Evolutionary conservation across 768 basidiomycete species (phyloP), one percentile per base, ranked within the genome.

Genomic region (Strobilomyces echinocephalus): DNA sequence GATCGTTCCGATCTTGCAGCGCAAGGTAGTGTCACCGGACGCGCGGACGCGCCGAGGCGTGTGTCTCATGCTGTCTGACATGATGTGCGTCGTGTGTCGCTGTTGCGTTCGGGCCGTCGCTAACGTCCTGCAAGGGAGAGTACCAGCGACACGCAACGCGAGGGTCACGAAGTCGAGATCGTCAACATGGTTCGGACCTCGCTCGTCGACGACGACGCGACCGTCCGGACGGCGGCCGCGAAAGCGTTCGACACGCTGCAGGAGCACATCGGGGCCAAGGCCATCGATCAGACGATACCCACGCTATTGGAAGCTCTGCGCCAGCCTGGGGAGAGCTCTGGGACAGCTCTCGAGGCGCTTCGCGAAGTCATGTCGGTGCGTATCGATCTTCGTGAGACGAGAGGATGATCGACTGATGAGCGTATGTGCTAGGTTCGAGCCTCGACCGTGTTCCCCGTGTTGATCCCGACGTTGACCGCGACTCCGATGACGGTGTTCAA

Each of bases 201-300:
- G 0, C 78, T 98, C 15, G 93, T 98, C 21, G 95, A 98, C 63
- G 85, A 89, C 55, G 87, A 93, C 62, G 74, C 87, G 18, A 81
- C 80, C 41, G 97, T 98, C 20, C 84, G 95, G 39, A 73, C 87
- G 4, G 95, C 95, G 0, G 95, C 95, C 6, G 95, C 95, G 0
- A 86, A 76, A 60, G 83, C 87, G 0, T 88, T 99, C 70, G 95
- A 98, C 66, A 81, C 84, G 6, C 78, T 97, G n/a, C 95, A 97
- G 73, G 91, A 95, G 57, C 80, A 87, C 61, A 79, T 98, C 39
- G 97, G 95, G 8, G 79, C 83, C 30, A 90, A 87, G 65, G 94
- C 95, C 7, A 95, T 97, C 57, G 95, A 98, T 64, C 83, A 95
- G 72, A 98, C 93, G 0, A 97, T 98, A 54, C 95, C 97, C 0